Evolutionary conservation across 495 filamentous ascomycete genomes (phyloP), one percentile per base, ranked within the genome.

Genomic region (Schizothecium vesticola): DNA sequence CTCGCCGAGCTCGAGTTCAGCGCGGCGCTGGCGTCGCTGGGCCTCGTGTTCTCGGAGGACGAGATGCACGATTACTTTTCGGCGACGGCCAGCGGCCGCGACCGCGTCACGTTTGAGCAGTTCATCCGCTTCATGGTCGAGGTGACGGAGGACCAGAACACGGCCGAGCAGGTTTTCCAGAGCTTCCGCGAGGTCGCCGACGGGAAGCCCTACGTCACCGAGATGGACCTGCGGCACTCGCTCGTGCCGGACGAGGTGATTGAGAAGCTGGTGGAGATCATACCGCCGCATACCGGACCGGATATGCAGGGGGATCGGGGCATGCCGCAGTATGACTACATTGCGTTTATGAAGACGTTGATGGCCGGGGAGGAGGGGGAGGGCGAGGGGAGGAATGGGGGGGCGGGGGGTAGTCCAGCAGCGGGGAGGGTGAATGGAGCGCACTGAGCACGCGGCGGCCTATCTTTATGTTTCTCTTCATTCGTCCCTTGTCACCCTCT

Each of bases 81-180:
- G 28, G 88, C 90, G 25, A 93, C 92, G n/a, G 92, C 91, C 67
- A 90, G 82, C 28, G 88, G 89, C 1, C 83, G 85, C 51, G 85
- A 87, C 71, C 85, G 89, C 68, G 95, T 99, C 63, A 94, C 91
- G 10, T 99, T 99, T 75, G 95, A 99, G 80, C 96, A 97, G 78
- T 99, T 99, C 76, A 99, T 99, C 78, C 86, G 91, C 24, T 99
- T 98, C 81, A 99, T 99, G 95, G 95, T 99, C 9, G 92, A 93
- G 72, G 94, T 97, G 55, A 98, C 96, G 1, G 95, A 99, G 78
- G 95, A 99, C 74, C 95, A 99, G 78, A 97, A 98, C 73, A 96
- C 93, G 21, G 96, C 95, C 23, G 95, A 97, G 79, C 95, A 99
- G 75, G 96, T 98, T 0, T 97, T 93, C 80, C 95, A 98, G 80